A percentile compares a stretch with the other conserved stretches of the same genome.
These are phyloP conservation scores for Aegilops tauschii DNA, from an alignment of 176 grass and related monocot species.

Conservation along the genomic window DNA sequence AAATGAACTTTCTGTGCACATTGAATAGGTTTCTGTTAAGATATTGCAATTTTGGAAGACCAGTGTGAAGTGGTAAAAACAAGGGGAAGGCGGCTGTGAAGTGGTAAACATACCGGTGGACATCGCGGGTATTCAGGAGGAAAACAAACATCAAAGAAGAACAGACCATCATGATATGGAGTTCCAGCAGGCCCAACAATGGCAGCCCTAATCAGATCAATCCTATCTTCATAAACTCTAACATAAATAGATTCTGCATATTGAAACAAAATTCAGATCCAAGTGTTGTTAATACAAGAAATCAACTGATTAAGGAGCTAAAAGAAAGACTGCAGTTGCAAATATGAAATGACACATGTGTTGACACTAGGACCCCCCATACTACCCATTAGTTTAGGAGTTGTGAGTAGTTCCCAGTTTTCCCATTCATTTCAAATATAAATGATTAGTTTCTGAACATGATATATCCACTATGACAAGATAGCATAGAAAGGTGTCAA, in stretches of 20 bases:
- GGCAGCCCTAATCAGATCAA: constrained; percentile 64
- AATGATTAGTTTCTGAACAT: neutral
- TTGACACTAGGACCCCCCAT: neutral
- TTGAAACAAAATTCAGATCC: constrained; percentile 30
- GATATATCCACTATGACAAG: neutral
- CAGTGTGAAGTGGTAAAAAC: neutral
- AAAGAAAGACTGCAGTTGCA: neutral
- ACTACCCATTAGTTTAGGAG: neutral
- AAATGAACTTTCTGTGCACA: constrained; percentile 67
- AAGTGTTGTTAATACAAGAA: neutral
- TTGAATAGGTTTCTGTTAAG: constrained; percentile 8
- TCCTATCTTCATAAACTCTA: constrained; percentile 67
- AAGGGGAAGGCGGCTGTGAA: neutral
- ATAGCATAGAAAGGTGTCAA: neutral
- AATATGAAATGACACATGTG: neutral
- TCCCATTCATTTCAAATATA: neutral
- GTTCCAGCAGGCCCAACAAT: constrained; percentile 67
- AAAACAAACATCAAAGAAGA: constrained; percentile 77
- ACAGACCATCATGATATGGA: constrained; percentile 79
- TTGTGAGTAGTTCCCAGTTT: neutral
- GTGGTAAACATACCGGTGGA: constrained; percentile 48
- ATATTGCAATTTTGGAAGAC: neutral
- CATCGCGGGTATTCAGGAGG: constrained; percentile 47
- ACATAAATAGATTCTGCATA: constrained; percentile 57
- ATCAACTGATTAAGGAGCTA: constrained; percentile 2